These are phyloP conservation scores for Cladophialophora yegresii DNA, from an alignment of 2,329 filamentous ascomycete genomes.

Conservation along the genomic window DNA sequence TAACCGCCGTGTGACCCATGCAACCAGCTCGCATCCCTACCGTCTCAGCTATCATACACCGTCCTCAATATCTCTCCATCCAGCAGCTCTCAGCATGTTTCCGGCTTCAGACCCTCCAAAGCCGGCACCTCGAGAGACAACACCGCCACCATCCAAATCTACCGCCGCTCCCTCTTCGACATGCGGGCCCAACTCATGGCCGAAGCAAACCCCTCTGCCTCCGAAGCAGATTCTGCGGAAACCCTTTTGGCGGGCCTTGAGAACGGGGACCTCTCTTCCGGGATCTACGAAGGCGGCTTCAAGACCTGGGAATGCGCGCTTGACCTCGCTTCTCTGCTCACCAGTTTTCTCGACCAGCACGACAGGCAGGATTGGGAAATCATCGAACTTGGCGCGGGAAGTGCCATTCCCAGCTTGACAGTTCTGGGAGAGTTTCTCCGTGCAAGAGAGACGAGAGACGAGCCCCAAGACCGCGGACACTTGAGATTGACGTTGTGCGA, in stretches of 20 bases:
- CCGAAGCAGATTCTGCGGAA: slow-evolving; percentile 40
- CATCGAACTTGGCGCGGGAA: slow-evolving; percentile 63
- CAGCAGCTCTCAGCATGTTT: slow-evolving; percentile 25
- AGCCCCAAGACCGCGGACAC: slow-evolving; percentile 27
- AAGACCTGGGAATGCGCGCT: slow-evolving; percentile 69
- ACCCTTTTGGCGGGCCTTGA: slow-evolving; percentile 52
- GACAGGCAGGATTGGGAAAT: slow-evolving; percentile 45
- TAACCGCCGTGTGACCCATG: not conserved
- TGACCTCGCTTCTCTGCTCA: slow-evolving; percentile 52
- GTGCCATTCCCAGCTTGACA: slow-evolving; percentile 59
- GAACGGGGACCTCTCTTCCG: slow-evolving; percentile 55
- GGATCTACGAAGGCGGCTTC: slow-evolving; percentile 68
- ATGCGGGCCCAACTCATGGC: slow-evolving; percentile 65
- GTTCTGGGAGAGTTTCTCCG: slow-evolving; percentile 57
- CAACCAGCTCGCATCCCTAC: slow-evolving; percentile 38
- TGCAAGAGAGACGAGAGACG: slow-evolving; percentile 35
- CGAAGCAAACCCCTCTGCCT: slow-evolving; percentile 50
- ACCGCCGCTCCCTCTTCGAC: slow-evolving; percentile 63
- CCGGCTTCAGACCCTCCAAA: slow-evolving; percentile 14
- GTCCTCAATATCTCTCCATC: slow-evolving; percentile 45
- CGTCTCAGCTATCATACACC: slow-evolving; percentile 62
- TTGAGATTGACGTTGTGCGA: slow-evolving; percentile 61
- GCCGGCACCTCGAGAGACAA: not conserved
- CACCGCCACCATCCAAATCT: not conserved
- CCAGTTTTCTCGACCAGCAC: not conserved